phyloP scores from a whole-genome alignment of 768 basidiomycete species.

The Gymnopilus junonius region DNA sequence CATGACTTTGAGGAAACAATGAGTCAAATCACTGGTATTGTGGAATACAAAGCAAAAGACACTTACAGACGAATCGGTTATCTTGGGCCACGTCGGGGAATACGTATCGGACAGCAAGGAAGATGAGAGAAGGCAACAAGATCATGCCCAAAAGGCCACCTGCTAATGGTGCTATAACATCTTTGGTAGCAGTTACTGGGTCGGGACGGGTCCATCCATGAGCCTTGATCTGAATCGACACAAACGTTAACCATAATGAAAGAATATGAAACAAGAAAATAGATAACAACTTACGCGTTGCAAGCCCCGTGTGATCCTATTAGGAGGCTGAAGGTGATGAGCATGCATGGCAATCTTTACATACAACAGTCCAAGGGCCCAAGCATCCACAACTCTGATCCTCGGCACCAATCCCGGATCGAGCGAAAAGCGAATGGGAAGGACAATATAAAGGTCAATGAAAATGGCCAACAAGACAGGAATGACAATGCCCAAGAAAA shows the following conservation, averaged over 20 bases:
- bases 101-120: conserved; percentile 42
- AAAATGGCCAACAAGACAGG: conserved; percentile 77
- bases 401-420: conserved; percentile 62
- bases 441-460: conserved; percentile 78
- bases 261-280: neutral
- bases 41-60: neutral
- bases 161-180: conserved; percentile 68
- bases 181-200: conserved; percentile 66
- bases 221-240: conserved; percentile 52
- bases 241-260: neutral
- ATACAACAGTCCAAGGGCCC: conserved; percentile 82
- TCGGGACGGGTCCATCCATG: conserved; percentile 80
- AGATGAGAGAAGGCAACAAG: conserved; percentile 58
- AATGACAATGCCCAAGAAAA: conserved; percentile 74
- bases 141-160: conserved; percentile 66
- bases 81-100: conserved; percentile 43
- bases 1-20: conserved; percentile 47
- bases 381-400: conserved; percentile 79
- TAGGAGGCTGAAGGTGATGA: conserved; percentile 50
- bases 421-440: conserved; percentile 70
- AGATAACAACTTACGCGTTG: conserved; percentile 59
- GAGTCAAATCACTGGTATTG: neutral
- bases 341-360: conserved; percentile 71
- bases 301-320: conserved; percentile 53
- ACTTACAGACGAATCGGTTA: conserved; percentile 69